These are phyloP conservation scores for Marasmius tenuissimus DNA, from an alignment of 1,284 basidiomycete genomes.

Conservation along the genomic window DNA sequence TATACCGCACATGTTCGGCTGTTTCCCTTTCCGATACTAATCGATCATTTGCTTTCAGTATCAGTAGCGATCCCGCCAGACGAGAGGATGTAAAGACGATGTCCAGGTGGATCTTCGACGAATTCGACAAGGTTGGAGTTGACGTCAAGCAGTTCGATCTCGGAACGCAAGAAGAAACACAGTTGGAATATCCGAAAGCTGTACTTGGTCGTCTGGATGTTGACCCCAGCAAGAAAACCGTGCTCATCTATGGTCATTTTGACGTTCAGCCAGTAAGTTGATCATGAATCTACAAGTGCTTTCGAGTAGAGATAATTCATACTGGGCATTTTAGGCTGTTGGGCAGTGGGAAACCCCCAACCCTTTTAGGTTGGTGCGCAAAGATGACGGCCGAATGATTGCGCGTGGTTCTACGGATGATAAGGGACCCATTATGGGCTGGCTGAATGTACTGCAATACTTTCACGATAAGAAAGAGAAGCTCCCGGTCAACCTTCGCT, in stretches of 20 bases:
- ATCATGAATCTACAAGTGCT: not conserved
- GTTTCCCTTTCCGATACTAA: not conserved
- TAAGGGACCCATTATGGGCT: conserved; percentile 91
- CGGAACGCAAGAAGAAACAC: conserved; percentile 84
- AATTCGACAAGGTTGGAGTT: conserved; percentile 77
- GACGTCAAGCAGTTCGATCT: conserved; percentile 73
- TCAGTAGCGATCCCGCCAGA: conserved; percentile 66
- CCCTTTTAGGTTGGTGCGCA: conserved; percentile 81
- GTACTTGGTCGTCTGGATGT: conserved; percentile 85
- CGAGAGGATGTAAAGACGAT: conserved; percentile 81
- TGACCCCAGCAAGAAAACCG: conserved; percentile 87
- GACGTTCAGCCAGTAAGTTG: conserved; percentile 77
- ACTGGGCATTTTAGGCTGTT: conserved; percentile 44
- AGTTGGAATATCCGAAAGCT: conserved; percentile 81
- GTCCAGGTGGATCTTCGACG: conserved; percentile 75
- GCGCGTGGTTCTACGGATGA: conserved; percentile 93
- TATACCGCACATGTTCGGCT: not conserved
- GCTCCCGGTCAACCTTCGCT: conserved; percentile 91
- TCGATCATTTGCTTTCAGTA: conserved; percentile 35
- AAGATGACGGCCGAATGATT: conserved; percentile 74
- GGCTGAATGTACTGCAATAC: conserved; percentile 94
- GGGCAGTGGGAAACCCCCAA: conserved; percentile 92
- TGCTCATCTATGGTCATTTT: conserved; percentile 91
- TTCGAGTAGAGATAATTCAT: conserved; percentile 2
- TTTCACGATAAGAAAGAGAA: conserved; percentile 73